Evolutionary conservation across 352 stramenopile species (phyloP), one percentile per base, ranked within the genome.

Genomic region (Globisporangium camurandrum): DNA sequence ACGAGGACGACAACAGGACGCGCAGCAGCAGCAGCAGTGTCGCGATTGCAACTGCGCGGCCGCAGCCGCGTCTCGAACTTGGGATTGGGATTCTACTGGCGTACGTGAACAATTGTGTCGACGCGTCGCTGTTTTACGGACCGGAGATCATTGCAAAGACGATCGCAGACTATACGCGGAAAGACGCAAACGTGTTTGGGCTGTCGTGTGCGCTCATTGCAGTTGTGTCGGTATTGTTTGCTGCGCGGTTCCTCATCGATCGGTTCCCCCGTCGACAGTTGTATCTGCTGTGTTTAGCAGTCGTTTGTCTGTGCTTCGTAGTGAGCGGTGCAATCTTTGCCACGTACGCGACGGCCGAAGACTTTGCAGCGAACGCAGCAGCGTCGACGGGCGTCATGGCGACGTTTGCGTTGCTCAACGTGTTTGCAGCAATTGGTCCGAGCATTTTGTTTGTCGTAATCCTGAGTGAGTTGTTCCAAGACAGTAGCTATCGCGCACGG

Each of bases 91-190:
- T 94, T 16, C 39, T 92, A 44, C 63, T 92, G 12, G 83, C 83
- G 2, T 92, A 89, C 57, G 81, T 88, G 30, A 92, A 94, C 63
- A 94, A 94, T 59, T 94, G 77, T 47, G 77, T 94, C 22, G 80
- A 92, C 54, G 75, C 78, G 12, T 89, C 79, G 55, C 75, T 93
- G n/a, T 93, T 93, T 51, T 93, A 93, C 57, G 83, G 83, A 1
- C 83, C 83, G 0, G 65, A 83, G 61, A 92, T 93, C 56, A 79
- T 93, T 43, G 72, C 80, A 46, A 85, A 83, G 51, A 76, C 78
- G 9, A 71, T 84, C 11, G 47, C 43, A 16, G 62, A 70, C 38
- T 93, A 68, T 51, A 78, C 77, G 20, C 67, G 66, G 20, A 56
- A 57, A 27, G 76, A 91, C 33, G 78, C 82, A 16, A 93, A 93